Percentiles rank a stretch among this genome's conserved stretches.
phyloP scores from a whole-genome alignment of 305 asterid species.

The Fraxinus platypoda region DNA sequence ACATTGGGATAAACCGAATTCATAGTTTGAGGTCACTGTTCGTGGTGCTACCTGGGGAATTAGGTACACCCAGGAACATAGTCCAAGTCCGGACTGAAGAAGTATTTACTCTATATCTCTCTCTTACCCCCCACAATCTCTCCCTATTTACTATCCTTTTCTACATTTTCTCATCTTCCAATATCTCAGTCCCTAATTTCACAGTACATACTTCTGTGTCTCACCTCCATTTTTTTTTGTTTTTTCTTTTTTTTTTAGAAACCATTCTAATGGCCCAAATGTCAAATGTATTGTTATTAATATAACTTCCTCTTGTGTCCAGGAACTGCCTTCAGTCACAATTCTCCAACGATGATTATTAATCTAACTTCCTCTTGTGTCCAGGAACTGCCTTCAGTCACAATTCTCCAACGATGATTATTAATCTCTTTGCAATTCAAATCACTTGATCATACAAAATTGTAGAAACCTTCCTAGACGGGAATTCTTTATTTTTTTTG shows the following conservation, averaged over 20 bases:
- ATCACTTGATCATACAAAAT: background rate
- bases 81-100: background rate
- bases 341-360: background rate
- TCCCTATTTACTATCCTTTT: background rate
- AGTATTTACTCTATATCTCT: background rate
- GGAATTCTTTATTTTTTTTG: background rate
- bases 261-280: background rate
- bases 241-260: background rate
- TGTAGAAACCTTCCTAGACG: background rate
- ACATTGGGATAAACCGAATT: background rate
- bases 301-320: background rate
- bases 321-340: background rate
- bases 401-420: background rate
- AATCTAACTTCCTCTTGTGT: background rate
- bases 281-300: background rate
- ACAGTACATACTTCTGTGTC: background rate
- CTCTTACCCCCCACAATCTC: background rate
- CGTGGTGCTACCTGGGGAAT: background rate
- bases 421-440: background rate
- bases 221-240: background rate
- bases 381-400: background rate
- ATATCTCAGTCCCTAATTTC: background rate
- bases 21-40: background rate
- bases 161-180: background rate
- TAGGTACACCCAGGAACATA: background rate